Evolutionary conservation across 2,329 filamentous ascomycete genomes (phyloP).

Genomic region (Talaromyces amestolkiae): DNA sequence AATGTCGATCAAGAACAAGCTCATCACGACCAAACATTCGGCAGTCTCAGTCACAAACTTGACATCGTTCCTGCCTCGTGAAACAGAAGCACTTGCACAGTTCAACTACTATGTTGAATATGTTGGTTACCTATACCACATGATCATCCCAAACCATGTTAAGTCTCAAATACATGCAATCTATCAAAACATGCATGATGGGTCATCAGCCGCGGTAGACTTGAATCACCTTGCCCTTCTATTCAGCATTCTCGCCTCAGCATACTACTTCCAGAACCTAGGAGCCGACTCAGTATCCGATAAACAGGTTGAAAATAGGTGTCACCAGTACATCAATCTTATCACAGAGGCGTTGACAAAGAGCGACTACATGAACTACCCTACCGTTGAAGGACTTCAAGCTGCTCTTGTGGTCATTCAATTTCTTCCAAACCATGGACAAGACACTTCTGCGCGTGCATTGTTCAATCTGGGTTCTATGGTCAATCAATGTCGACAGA

Average conservation of each 20-base stretch:
- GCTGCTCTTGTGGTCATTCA: conserved; percentile 33
- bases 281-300: conserved; percentile 23
- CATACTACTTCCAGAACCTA: conserved; percentile 28
- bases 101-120: conserved; percentile 35
- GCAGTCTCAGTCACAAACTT: conserved; percentile 25
- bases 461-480: conserved; percentile 28
- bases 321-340: conserved; percentile 30
- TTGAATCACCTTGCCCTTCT: conserved; percentile 33
- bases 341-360: conserved; percentile 34
- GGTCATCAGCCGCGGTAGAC: conserved; percentile 21
- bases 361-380: conserved; percentile 30
- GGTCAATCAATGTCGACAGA: conserved; percentile 33
- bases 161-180: conserved; percentile 29
- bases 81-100: conserved; percentile 30
- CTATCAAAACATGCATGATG: conserved; percentile 28
- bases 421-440: conserved; percentile 29
- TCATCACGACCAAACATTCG: neutral
- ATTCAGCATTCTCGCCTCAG: conserved; percentile 34
- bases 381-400: conserved; percentile 35
- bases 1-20: conserved; percentile 10
- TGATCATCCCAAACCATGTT: conserved; percentile 30
- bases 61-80: conserved; percentile 28
- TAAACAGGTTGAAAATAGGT: conserved; percentile 17
- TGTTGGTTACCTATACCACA: conserved; percentile 38
- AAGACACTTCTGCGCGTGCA: conserved; percentile 25